Evolutionary conservation across 2,329 filamentous ascomycete species (phyloP).

Genomic region (Aspergillus pseudoterreus): DNA sequence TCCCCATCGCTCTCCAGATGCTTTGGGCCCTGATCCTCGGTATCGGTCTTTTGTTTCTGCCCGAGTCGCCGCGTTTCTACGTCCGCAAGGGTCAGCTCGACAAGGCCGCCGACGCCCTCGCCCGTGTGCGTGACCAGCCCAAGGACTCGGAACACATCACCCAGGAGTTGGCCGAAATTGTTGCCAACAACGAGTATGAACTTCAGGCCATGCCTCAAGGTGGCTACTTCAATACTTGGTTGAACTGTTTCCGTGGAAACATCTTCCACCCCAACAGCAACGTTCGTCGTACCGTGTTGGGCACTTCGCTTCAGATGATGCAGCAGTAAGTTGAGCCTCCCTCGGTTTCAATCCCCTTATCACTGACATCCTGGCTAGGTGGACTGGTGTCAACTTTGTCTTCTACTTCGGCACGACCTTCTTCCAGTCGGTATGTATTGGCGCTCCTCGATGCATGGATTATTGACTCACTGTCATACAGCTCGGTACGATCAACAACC

Average conservation of each 20-base stretch:
- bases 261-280: constrained; percentile 52
- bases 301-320: constrained; percentile 75
- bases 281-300: constrained; percentile 66
- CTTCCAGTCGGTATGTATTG: constrained; percentile 52
- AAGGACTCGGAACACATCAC: constrained; percentile 70
- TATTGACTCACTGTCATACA: constrained; percentile 21
- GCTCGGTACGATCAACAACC: constrained; percentile 71
- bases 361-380: constrained; percentile 10
- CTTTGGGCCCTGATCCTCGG: constrained; percentile 74
- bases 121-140: constrained; percentile 70
- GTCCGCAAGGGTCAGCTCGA: constrained; percentile 73
- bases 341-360: background rate
- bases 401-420: constrained; percentile 85
- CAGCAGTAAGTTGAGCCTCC: constrained; percentile 52
- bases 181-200: constrained; percentile 88
- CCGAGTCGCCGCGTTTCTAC: constrained; percentile 81
- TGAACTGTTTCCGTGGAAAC: constrained; percentile 58
- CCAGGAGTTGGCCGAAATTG: constrained; percentile 76
- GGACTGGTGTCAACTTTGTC: constrained; percentile 90
- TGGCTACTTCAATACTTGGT: constrained; percentile 67
- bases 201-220: constrained; percentile 61
- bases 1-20: constrained; percentile 77
- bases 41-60: constrained; percentile 68
- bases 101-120: constrained; percentile 59
- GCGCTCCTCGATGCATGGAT: background rate